Base-by-base conservation (phyloP, 768 basidiomycete genomes). In the Boletus rubescentipes region DNA sequence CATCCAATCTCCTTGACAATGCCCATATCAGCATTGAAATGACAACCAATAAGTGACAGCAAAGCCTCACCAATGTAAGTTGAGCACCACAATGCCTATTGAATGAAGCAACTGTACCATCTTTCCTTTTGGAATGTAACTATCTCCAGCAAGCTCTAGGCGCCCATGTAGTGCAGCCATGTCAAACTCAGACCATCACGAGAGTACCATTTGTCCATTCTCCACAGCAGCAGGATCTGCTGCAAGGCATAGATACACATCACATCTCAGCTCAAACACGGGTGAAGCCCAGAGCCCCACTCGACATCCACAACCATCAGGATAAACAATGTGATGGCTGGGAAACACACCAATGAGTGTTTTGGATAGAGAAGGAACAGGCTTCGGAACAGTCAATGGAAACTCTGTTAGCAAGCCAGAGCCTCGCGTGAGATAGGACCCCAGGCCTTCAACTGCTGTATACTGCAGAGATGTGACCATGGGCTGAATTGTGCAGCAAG, bases 31-130 rank as follows among this genome's bases (percentile, higher is more conserved):
- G 42, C 18, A 29, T 43, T 31, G 4, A 26, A 12, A 10, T 6
- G n/a, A 46, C 12, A 23, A 11, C 7, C n/a, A 15, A 45, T 2
- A 30, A 21, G 2, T 6, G 37, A 23, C n/a, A n/a, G n/a, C n/a
- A n/a, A n/a, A 47, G 26, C 69, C 80, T 56, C 58, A 90, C 93
- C 92, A 94, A 62, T 93, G 96, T 55, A 94, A 66, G 64, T 97
- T 94, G 46, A 93, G 72, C 7, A 92, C 91, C 1, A 89, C 90
- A 61, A 89, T 91, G 6, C 94, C 93, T 61, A 93, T 67, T 12
- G 89, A 87, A 43, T 94, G 79, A 23, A 96, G 73, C 9, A 89
- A 86, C 71, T 96, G 93, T 1, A 80, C 84, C 92, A 96, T 96
- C 60, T 79, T 81, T 8, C 91, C 95, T 4, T 85, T 85, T 18